Conservation (phyloP, 2,329 filamentous ascomycete genomes). For the Lojkania enalia region DNA sequence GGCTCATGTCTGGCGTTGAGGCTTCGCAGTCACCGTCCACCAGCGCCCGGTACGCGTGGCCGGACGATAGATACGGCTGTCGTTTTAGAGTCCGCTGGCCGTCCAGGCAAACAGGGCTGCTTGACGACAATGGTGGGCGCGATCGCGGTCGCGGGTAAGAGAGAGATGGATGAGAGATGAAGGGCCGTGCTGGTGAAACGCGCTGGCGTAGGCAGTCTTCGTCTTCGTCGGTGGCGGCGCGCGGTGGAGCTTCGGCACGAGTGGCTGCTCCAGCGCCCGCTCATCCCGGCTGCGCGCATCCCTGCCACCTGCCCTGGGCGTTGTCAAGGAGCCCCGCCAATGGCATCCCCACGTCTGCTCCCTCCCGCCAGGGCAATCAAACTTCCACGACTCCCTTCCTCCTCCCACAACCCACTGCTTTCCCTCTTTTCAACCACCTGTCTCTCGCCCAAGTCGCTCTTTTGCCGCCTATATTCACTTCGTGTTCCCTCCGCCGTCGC, state of each 20-base stretch:
- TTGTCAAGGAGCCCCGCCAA: neutral
- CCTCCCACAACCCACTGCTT: conserved; percentile 15
- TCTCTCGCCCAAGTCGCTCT: conserved; percentile 36
- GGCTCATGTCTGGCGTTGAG: too few species aligned
- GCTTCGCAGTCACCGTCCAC: too few species aligned
- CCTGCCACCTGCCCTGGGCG: neutral
- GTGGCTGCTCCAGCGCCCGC: neutral
- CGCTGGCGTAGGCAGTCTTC: neutral
- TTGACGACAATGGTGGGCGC: neutral
- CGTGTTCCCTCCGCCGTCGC: conserved; percentile 23
- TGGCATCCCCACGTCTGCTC: conserved; percentile 1
- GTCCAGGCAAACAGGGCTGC: neutral
- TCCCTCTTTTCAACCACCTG: conserved; percentile 15
- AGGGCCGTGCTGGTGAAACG: neutral
- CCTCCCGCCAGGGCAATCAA: conserved; percentile 24
- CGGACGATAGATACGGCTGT: too few species aligned
- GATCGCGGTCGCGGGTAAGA: neutral
- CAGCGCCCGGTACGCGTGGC: too few species aligned
- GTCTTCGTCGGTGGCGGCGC: neutral
- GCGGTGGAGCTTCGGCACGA: neutral
- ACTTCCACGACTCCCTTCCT: conserved; percentile 25
- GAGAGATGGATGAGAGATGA: neutral
- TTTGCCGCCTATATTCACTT: conserved; percentile 29
- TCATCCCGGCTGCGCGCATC: neutral
- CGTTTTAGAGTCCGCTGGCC: too few species aligned